Base-by-base conservation (phyloP, 805 yeast genomes). In the Limtongozyma cylindracea region DNA sequence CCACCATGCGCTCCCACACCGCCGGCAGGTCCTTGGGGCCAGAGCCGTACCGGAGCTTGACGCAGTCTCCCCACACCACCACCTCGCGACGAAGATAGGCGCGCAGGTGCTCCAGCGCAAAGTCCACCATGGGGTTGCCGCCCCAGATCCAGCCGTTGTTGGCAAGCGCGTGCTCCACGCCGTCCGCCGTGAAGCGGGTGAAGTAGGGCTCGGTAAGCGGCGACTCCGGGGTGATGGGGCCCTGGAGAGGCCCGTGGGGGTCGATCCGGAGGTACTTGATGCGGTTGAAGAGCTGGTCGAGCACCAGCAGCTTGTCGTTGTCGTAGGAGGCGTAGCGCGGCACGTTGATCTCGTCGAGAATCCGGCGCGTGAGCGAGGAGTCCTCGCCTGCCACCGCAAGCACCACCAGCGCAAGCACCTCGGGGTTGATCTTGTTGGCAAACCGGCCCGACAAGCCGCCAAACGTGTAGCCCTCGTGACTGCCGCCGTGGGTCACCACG, bases 141-240 rank as follows among this genome's bases (percentile, higher is more conserved):
- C 77, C 82, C 98, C 98, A 84, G 25, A 88, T 78, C 95, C 96
- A 84, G 21, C 98, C 98, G 37, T 88, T 84, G 38, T 88, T 88
- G 3, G 93, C 96, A 27, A 84, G 49, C 6, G 74, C 69, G 48
- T 67, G 69, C 1, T 55, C 47, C 18, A 56, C 51, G 3, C 80
- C 84, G 21, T 52, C 49, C 21, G 42, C 57, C 3, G 32, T 39
- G 31, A 82, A 63, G 26, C 80, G 51, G 2, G 95, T 78, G 41
- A 88, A 84, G 43, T 84, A 84, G 4, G 82, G 67, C 42, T 84
- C 96, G 2, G 74, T 61, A 18, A 84, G 49, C 0, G 93, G 92
- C 12, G 23, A 21, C 3, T 46, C 37, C 3, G 48, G 33, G 4
- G 45, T 41, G 21, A 77, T 53, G 18, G 56, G 58, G 3, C 95